A percentile compares a stretch with the other conserved stretches of the same genome.
Evolutionary conservation across 2,329 filamentous ascomycete genomes (phyloP).

Genomic region (Karstenula rhodostoma): DNA sequence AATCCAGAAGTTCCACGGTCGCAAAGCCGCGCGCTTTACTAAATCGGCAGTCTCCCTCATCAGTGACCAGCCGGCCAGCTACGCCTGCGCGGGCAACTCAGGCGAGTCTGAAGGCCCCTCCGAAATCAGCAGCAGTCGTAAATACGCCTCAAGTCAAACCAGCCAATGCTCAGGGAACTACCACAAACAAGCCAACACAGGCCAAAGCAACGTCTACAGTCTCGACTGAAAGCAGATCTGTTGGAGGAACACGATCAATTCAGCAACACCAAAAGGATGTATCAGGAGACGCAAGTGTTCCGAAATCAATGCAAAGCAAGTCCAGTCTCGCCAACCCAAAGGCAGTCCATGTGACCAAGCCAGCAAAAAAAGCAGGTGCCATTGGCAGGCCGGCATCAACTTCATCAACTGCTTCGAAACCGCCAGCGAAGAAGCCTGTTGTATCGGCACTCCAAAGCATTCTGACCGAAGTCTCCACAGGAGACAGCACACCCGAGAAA

Average conservation of each 20-base stretch:
- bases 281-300: not conserved
- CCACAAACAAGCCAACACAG: not conserved
- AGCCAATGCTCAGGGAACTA: not conserved
- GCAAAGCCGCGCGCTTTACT: not conserved
- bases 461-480: not conserved
- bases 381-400: not conserved
- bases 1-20: too few species aligned
- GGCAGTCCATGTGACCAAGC: not conserved
- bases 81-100: too few species aligned
- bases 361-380: not conserved
- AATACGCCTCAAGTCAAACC: not conserved
- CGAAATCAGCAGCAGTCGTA: not conserved
- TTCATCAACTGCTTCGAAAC: not conserved
- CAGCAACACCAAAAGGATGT: not conserved
- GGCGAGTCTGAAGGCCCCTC: not conserved
- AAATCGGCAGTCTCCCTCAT: not conserved
- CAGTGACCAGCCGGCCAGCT: not conserved
- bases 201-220: not conserved
- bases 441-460: not conserved
- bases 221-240: not conserved
- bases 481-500: not conserved
- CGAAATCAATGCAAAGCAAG: not conserved
- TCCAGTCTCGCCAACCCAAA: not conserved
- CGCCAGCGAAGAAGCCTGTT: not conserved
- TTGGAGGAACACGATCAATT: not conserved